Base-by-base conservation (phyloP, 768 basidiomycete species). In the Suillus luteus region DNA sequence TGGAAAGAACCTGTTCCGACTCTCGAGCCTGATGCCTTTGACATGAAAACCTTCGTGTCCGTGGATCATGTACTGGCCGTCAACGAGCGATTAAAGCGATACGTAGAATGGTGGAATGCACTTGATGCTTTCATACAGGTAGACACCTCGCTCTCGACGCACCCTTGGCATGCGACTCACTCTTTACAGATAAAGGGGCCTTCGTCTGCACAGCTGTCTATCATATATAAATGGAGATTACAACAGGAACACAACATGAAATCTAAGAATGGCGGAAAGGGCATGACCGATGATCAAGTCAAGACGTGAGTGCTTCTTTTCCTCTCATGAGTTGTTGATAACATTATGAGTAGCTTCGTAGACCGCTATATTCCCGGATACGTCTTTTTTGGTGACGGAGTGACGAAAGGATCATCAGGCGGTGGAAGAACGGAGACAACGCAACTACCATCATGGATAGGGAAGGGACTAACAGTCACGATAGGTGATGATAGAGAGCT, bases 311-410 rank as follows among this genome's bases (percentile, higher is more conserved):
- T 72, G 59, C 49, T 58, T 49, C 54, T 46, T 60, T 62, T 62
- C 63, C 70, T 46, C 60, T 57, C 40, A 37, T 27, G 19, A 38
- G 9, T 38, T 41, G 7, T 46, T 9, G 9, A 54, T 66, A 44
- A 62, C 59, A 24, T 60, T 6, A 24, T 35, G 48, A 31, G 41
- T 70, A 93, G 91, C 41, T 96, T 96, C 72, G 87, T 96, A 7
- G 91, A 95, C 74, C 87, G 96, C 5, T 97, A 97, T 75, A 95
- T 98, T 68, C 95, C 95, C 1, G 93, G 91, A 3, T 98, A 97
- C 71, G 87, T 96, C 64, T 90, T 96, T 72, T 98, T 92, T 70
- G 86, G 83, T 4, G 85, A 86, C 24, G 85, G 88, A 12, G 77
- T 91, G 5, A 67, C 59, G 11, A 67, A 69, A 6, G 82, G 83